Evolutionary conservation across 2,329 filamentous ascomycete genomes (phyloP).

Genomic region (Myriosclerotinia scirpicola): DNA sequence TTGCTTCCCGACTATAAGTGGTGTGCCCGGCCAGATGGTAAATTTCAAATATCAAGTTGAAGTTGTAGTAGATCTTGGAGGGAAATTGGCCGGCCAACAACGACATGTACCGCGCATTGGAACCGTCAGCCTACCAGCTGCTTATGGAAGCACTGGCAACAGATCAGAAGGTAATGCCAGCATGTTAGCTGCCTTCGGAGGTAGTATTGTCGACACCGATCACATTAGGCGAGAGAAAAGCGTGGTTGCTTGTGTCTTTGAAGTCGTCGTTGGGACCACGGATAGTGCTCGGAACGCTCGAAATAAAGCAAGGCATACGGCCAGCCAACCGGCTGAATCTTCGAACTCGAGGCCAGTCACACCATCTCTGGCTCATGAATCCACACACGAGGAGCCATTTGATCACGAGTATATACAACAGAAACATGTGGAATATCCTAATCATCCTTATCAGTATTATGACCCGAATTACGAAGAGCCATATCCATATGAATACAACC

Average conservation of each 20-base stretch:
- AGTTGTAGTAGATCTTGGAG: constrained; percentile 87
- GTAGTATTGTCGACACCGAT: constrained; percentile 83
- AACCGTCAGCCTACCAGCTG: constrained; percentile 34
- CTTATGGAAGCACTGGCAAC: constrained; percentile 28
- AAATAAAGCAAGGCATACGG: constrained; percentile 35
- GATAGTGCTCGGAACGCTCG: constrained; percentile 56
- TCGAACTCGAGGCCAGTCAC: constrained; percentile 28
- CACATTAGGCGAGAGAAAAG: constrained; percentile 84
- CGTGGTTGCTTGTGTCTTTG: constrained; percentile 83
- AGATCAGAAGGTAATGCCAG: constrained; percentile 43
- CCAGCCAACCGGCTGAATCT: constrained; percentile 30
- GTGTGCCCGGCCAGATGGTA: constrained; percentile 90
- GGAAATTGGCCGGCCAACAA: constrained; percentile 73
- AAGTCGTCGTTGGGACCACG: constrained; percentile 81
- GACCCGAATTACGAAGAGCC: constrained; percentile 38
- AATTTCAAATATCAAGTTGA: constrained; percentile 94
- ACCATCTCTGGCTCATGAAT: constrained; percentile 28
- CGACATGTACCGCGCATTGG: constrained; percentile 39
- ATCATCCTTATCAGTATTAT: constrained; percentile 41
- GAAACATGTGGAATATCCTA: constrained; percentile 30
- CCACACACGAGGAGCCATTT: constrained; percentile 32
- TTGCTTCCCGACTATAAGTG: constrained; percentile 85
- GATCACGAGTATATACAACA: constrained; percentile 22
- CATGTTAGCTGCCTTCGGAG: constrained; percentile 55
- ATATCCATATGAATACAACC: constrained; percentile 37